Conservation (phyloP, 2,329 filamentous ascomycete species). For the Talaromyces sp. region DNA sequence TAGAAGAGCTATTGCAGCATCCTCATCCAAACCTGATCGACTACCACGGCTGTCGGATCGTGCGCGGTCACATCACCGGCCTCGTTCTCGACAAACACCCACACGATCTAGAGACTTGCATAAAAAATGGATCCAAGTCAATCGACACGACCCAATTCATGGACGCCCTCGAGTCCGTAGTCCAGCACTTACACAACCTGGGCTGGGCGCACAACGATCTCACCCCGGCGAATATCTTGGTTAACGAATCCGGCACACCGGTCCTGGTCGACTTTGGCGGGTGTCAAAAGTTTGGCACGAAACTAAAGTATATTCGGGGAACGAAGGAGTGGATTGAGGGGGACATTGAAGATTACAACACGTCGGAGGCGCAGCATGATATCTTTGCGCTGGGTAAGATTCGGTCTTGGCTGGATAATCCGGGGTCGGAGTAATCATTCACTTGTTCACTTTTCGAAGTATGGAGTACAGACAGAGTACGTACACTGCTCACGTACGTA, state of each 20-base stretch:
- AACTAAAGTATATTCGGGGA: background rate
- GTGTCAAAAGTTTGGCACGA: background rate
- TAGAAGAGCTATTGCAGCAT: background rate
- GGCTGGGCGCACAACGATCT: slow-evolving; percentile 89
- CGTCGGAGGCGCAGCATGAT: background rate
- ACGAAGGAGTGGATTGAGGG: background rate
- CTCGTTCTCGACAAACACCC: background rate
- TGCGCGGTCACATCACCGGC: background rate
- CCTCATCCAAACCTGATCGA: background rate
- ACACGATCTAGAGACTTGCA: background rate
- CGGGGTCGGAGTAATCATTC: background rate
- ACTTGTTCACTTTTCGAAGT: too few relatives aligned
- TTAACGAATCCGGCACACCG: slow-evolving; percentile 44
- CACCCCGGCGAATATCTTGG: slow-evolving; percentile 88
- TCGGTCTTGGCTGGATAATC: background rate
- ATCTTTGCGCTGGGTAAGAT: background rate
- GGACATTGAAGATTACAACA: background rate
- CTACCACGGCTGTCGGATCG: background rate
- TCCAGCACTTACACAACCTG: slow-evolving; percentile 75
- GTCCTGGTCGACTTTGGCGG: slow-evolving; percentile 16
- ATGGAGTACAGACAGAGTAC: too few relatives aligned
- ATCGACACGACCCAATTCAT: background rate
- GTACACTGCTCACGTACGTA: too few relatives aligned
- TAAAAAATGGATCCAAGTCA: background rate
- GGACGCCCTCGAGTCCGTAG: slow-evolving; percentile 42